Evolutionary conservation across 2,329 filamentous ascomycete genomes (phyloP), one percentile per base, ranked within the genome.

Genomic region (Didymella pomorum): DNA sequence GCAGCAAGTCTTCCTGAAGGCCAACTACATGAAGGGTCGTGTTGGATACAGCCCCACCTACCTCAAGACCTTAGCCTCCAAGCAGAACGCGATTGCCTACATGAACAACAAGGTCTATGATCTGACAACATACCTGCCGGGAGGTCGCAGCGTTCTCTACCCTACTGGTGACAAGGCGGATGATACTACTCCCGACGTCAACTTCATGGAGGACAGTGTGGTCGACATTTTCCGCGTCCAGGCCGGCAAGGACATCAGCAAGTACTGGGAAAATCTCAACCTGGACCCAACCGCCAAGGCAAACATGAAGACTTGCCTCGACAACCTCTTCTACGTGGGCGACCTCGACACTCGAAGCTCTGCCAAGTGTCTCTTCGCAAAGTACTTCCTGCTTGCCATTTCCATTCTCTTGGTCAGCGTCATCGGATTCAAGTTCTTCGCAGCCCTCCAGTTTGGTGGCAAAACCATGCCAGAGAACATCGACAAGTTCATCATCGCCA

Each of bases 401-500:
- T 93, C 94, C 0, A 83, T 92, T 64, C 67, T 97, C 57, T 82
- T 99, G 43, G 90, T 89, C 68, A 84, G 84, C 44, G 89, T 99
- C 61, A 94, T 99, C 67, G 87, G 85, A 18, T 96, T 98, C 87
- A 99, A 99, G 77, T 99, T 99, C 82, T 84, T 98, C 66, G 96
- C 96, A 29, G 95, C 95, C 8, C 84, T 99, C 58, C 95, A 99
- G 73, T 99, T 99, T 71, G 89, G 92, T 43, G 88, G 85, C 68
- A 97, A 96, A 81, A 97, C 91, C 64, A 81, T 94, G 35, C 96
- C 95, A 0, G 95, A 99, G 79, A 95, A 97, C 73, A 86, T 99
- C 28, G 95, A 99, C 79, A 99, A 99, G 76, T 99, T 99, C 76
- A 84, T 99, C 76, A 97, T 99, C 79, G 96, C 92, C 74, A 96